Percentiles rank a stretch among this genome's conserved stretches.
phyloP scores from a whole-genome alignment of 208 protist species.

The Acanthamoeba sp. region DNA sequence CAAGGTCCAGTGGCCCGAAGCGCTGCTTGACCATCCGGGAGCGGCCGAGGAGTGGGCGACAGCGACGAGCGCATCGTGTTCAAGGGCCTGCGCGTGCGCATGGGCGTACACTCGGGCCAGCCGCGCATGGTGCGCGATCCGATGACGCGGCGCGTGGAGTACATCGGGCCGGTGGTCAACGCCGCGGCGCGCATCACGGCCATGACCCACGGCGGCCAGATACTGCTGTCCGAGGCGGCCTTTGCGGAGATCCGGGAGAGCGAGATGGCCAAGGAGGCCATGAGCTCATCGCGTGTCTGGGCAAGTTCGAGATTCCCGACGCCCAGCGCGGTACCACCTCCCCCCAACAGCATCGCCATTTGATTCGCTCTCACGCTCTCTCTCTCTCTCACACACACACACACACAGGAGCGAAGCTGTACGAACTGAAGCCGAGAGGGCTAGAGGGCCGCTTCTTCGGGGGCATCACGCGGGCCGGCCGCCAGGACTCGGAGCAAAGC shows the following conservation, averaged over 20 bases:
- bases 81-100: slow-evolving; percentile 12
- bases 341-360: too few relatives aligned
- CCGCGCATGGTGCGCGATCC: neutral
- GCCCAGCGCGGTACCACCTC: neutral
- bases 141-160: too few relatives aligned
- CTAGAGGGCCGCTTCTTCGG: slow-evolving; percentile 38
- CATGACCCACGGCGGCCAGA: too few relatives aligned
- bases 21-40: too few relatives aligned
- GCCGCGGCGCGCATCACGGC: too few relatives aligned
- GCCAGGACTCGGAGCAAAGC: neutral
- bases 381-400: too few relatives aligned
- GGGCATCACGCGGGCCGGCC: neutral
- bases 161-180: too few relatives aligned
- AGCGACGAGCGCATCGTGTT: neutral
- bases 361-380: too few relatives aligned
- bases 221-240: neutral
- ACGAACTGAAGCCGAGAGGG: neutral
- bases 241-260: neutral
- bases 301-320: slow-evolving; percentile 45
- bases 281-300: neutral
- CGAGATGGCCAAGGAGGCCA: neutral
- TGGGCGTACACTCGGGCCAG: slow-evolving; percentile 7
- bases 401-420: slow-evolving; percentile 6
- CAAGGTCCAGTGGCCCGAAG: neutral
- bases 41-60: neutral